Conservation (phyloP, 108 stramenopile species). For the Nitzschia sp. region DNA sequence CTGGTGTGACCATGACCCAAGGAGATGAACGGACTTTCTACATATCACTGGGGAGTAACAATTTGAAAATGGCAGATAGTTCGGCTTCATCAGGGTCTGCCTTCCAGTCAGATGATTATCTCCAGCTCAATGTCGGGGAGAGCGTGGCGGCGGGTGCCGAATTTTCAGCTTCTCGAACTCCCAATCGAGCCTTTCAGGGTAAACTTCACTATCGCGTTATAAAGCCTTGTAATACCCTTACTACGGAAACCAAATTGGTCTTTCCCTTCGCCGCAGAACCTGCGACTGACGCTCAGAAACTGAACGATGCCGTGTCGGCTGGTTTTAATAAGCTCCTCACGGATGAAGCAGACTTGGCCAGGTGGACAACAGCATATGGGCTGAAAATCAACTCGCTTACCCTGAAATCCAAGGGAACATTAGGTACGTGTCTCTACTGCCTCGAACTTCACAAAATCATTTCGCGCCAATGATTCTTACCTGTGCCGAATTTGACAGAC, state of each 20-base stretch:
- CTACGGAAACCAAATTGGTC: conserved; percentile 1
- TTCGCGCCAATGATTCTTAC: no score
- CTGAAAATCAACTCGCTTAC: neutral
- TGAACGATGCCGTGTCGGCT: conserved; percentile 4
- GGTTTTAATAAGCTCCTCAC: conserved; percentile 7
- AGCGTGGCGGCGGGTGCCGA: neutral
- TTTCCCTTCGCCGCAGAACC: conserved; percentile 4
- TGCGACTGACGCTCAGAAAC: neutral
- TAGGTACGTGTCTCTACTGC: neutral
- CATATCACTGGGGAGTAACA: neutral
- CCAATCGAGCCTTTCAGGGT: conserved; percentile 17
- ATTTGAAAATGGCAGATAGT: conserved; percentile 11
- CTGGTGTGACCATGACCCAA: neutral
- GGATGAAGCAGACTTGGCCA: conserved; percentile 1
- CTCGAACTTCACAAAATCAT: no score
- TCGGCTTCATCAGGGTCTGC: neutral
- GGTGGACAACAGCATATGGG: conserved; percentile 8
- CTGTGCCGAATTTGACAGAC: neutral
- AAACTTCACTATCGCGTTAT: conserved; percentile 17
- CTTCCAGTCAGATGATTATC: conserved; percentile 5
- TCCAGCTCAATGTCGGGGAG: conserved; percentile 11
- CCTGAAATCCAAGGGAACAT: conserved; percentile 5
- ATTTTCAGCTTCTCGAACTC: neutral
- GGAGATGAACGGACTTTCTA: conserved; percentile 7
- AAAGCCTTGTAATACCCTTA: conserved; percentile 1